These are phyloP conservation scores for Diaporthe sp. DNA, from an alignment of 2,329 filamentous ascomycete genomes.

Conservation along the genomic window DNA sequence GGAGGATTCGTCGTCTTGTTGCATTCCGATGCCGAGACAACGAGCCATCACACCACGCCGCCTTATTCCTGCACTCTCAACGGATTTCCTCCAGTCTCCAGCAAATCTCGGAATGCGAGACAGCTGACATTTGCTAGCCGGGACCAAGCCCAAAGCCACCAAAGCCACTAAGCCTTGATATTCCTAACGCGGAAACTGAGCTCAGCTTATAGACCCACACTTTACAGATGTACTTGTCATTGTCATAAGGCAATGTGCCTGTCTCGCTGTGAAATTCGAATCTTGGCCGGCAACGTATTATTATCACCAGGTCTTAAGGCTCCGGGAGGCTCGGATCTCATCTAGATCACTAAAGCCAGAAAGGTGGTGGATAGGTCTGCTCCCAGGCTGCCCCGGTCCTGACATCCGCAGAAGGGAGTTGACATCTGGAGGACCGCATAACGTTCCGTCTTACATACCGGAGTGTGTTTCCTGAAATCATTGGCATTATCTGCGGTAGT, in stretches of 20 bases:
- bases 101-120: neutral
- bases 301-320: neutral
- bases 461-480: neutral
- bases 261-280: neutral
- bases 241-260: neutral
- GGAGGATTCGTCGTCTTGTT: neutral
- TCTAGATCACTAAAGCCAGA: neutral
- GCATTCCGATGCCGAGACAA: constrained; percentile 48
- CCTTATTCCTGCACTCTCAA: neutral
- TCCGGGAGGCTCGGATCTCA: neutral
- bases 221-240: neutral
- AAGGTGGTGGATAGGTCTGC: no score
- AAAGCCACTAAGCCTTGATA: neutral
- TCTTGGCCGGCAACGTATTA: neutral
- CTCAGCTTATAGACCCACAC: neutral
- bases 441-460: neutral
- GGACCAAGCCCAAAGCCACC: neutral
- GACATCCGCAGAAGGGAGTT: neutral
- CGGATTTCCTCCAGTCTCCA: neutral
- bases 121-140: constrained; percentile 15
- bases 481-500: neutral
- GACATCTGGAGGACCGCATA: neutral
- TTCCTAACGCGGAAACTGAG: neutral
- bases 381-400: neutral
- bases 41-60: constrained; percentile 20